Base-by-base conservation (phyloP, 1,284 basidiomycete genomes). In the Ganoderma lucidum region DNA sequence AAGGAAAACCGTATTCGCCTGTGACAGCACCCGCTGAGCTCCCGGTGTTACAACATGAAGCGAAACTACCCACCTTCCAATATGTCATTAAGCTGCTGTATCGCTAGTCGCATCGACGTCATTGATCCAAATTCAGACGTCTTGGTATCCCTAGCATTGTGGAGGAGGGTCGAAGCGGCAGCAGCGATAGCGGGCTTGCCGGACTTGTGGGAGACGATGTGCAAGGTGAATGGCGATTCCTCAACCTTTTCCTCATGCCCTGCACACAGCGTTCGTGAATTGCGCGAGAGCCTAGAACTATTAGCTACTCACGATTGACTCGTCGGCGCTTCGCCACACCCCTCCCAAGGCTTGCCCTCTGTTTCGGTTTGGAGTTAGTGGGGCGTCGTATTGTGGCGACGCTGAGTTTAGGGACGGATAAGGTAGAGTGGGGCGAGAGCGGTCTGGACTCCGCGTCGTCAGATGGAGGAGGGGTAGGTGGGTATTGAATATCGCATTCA, bases 391-490 rank as follows among this genome's bases (percentile, higher is more conserved):
- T 77, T 9, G 82, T 85, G 30, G 81, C 80, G 17, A 84, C 76
- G 56, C 80, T 78, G 23, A 84, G 76, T 66, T 81, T 77, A 2
- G 73, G 77, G 41, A 75, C 73, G 32, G 71, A 73, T 12, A 74
- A 23, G 28, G 74, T 71, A 58, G 77, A 74, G 59, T 85, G 83
- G 12, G 89, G 89, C 1, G 90, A 89, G 35, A 88, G 79, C 28
- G 87, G 84, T 70, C 88, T 83, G 6, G 90, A 91, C 35, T 86
- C 87, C 30, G 90, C 87, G 73, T 86, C 84, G 75, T 93, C 91
- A 9, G 92, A 93, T 28, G 85, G 81, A 2, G 92, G 92, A 35
- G 92, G 92, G 0, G 92, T 94, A 65, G 87, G 81, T 55, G 92
- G 91, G 76, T 89, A 93, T 75, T 88, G 86, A 3, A 86, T 77